These are phyloP conservation scores for Leonotis leonurus DNA, from an alignment of 257 asterid species.

Conservation along the genomic window DNA sequence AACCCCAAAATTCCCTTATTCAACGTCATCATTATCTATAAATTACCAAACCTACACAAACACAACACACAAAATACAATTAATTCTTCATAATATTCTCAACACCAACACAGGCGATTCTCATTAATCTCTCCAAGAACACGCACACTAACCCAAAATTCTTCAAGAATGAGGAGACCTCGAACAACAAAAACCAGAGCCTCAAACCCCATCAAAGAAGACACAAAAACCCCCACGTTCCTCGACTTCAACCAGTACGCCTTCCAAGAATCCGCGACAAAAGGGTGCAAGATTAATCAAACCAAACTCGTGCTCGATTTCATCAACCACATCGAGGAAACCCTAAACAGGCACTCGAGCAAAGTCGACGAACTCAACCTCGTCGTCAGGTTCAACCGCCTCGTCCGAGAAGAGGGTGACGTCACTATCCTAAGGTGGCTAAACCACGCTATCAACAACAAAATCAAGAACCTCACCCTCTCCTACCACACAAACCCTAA, in stretches of 20 bases:
- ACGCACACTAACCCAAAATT: too few species aligned
- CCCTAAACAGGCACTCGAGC: not conserved
- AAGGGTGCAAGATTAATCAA: not conserved
- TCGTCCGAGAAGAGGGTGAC: not conserved
- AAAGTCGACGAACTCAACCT: not conserved
- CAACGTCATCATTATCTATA: too few species aligned
- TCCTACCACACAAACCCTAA: not conserved
- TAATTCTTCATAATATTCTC: too few species aligned
- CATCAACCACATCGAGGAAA: not conserved
- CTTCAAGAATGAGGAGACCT: not conserved
- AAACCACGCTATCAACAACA: constrained; percentile 6
- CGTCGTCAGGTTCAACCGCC: not conserved
- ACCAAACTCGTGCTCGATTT: not conserved
- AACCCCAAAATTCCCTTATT: too few species aligned
- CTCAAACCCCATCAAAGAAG: not conserved
- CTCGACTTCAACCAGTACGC: not conserved
- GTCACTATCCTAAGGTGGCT: constrained; percentile 4
- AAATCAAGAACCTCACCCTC: not conserved
- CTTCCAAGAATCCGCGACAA: not conserved
- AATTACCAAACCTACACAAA: not conserved
- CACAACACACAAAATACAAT: too few species aligned
- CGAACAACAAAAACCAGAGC: not conserved
- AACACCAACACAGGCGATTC: not conserved
- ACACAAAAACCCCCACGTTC: not conserved
- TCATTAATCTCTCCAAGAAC: not conserved